Conservation (phyloP, 768 basidiomycete genomes). For the Zangia roseola region DNA sequence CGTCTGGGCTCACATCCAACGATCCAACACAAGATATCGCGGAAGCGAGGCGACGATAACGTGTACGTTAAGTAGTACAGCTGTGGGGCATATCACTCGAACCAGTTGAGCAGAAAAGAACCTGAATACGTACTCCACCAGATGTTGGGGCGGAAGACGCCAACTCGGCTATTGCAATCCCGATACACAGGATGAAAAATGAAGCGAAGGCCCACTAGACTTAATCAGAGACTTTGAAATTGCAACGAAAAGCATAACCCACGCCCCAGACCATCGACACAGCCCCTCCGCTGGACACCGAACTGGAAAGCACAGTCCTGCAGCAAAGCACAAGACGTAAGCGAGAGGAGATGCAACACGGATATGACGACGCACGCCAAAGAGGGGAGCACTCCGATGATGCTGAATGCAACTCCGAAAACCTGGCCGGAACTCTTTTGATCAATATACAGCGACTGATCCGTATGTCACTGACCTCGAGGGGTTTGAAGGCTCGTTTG, state of each 20-base stretch:
- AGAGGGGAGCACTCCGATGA: constrained; percentile 63
- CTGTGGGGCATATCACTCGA: constrained; percentile 20
- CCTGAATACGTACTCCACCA: constrained; percentile 30
- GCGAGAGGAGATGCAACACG: not conserved
- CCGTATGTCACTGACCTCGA: constrained; percentile 21
- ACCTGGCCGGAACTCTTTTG: constrained; percentile 39
- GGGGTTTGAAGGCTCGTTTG: constrained; percentile 29
- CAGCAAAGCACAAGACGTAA: not conserved
- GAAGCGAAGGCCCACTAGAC: constrained; percentile 34
- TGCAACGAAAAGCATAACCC: constrained; percentile 4
- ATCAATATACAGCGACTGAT: not conserved
- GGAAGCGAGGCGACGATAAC: constrained; percentile 50
- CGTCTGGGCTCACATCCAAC: constrained; percentile 56
- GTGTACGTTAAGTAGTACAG: constrained; percentile 67
- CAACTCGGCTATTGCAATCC: constrained; percentile 37
- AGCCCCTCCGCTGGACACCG: constrained; percentile 47
- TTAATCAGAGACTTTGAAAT: not conserved
- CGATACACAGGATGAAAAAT: constrained; percentile 36
- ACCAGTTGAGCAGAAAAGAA: too few relatives aligned
- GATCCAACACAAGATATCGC: constrained; percentile 61
- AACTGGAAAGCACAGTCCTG: constrained; percentile 42
- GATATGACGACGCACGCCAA: constrained; percentile 45
- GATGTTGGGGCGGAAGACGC: constrained; percentile 40
- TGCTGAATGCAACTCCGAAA: constrained; percentile 66
- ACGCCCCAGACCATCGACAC: constrained; percentile 44